These are phyloP conservation scores for Lentinula raphanica DNA, from an alignment of 768 basidiomycete genomes.

Conservation along the genomic window DNA sequence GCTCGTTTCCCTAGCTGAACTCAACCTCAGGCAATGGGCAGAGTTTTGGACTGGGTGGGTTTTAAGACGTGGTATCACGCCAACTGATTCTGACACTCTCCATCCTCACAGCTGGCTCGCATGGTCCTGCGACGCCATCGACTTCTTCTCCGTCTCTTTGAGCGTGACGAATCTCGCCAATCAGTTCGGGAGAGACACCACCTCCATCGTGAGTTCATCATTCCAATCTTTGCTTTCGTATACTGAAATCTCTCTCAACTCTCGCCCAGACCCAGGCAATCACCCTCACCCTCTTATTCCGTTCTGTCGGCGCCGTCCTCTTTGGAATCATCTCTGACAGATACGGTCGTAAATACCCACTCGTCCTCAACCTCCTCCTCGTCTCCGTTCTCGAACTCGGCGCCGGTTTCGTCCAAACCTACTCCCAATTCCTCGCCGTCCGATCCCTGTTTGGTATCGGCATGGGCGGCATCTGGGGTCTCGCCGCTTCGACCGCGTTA, in stretches of 20 bases:
- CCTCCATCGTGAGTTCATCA: conserved; percentile 42
- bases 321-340: conserved; percentile 87
- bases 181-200: conserved; percentile 41
- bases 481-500: conserved; percentile 74
- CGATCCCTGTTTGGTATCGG: conserved; percentile 81
- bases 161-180: conserved; percentile 40
- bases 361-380: conserved; percentile 69
- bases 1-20: conserved; percentile 33
- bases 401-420: conserved; percentile 77
- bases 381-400: conserved; percentile 72
- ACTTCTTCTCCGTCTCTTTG: conserved; percentile 77
- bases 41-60: conserved; percentile 60
- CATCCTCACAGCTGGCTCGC: conserved; percentile 58
- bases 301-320: conserved; percentile 74
- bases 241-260: not conserved
- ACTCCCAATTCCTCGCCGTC: conserved; percentile 71
- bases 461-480: conserved; percentile 89
- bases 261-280: conserved; percentile 39
- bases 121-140: conserved; percentile 84
- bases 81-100: not conserved
- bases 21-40: conserved; percentile 52
- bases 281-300: conserved; percentile 87
- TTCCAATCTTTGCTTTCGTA: no score
- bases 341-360: conserved; percentile 87
- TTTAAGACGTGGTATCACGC: conserved; percentile 15